Evolutionary conservation across 2,329 filamentous ascomycete genomes (phyloP).

Genomic region (Sarocladium strictum): DNA sequence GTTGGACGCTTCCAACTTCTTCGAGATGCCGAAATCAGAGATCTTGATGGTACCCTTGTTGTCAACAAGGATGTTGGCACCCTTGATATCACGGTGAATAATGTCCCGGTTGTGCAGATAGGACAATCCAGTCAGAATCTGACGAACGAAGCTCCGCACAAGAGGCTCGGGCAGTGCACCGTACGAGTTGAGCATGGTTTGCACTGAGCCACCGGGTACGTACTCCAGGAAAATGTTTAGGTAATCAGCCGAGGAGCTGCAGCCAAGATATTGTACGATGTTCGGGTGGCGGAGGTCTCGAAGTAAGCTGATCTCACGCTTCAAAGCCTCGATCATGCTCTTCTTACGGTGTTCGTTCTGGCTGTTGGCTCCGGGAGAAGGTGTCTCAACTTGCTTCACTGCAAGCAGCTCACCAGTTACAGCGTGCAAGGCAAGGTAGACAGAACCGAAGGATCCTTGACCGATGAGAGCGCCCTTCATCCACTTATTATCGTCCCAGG

Average conservation of each 20-base stretch:
- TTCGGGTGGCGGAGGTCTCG: conserved; percentile 93
- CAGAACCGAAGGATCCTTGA: conserved; percentile 92
- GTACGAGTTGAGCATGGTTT: conserved; percentile 98
- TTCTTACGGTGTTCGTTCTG: conserved; percentile 88
- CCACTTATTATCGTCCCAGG: conserved; percentile 96
- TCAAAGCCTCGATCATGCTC: conserved; percentile 95
- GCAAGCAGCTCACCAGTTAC: conserved; percentile 96
- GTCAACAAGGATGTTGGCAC: conserved; percentile 96
- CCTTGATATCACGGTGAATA: conserved; percentile 98
- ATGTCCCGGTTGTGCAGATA: conserved; percentile 94
- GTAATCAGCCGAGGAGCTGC: conserved; percentile 81
- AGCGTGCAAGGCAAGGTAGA: conserved; percentile 90
- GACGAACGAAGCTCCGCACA: conserved; percentile 92
- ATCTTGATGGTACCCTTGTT: conserved; percentile 99
- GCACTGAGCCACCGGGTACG: conserved; percentile 92
- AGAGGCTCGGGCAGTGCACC: conserved; percentile 89
- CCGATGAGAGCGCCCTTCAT: conserved; percentile 98
- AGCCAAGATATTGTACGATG: conserved; percentile 96
- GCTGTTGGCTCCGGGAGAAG: conserved; percentile 68
- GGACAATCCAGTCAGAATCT: conserved; percentile 86
- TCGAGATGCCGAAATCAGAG: conserved; percentile 97
- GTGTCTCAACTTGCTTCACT: conserved; percentile 95
- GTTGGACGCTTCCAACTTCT: conserved; percentile 90
- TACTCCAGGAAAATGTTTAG: conserved; percentile 99
- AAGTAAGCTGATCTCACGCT: conserved; percentile 90